Evolutionary conservation across 495 filamentous ascomycete species (phyloP).

Genomic region (Darksidea phi): DNA sequence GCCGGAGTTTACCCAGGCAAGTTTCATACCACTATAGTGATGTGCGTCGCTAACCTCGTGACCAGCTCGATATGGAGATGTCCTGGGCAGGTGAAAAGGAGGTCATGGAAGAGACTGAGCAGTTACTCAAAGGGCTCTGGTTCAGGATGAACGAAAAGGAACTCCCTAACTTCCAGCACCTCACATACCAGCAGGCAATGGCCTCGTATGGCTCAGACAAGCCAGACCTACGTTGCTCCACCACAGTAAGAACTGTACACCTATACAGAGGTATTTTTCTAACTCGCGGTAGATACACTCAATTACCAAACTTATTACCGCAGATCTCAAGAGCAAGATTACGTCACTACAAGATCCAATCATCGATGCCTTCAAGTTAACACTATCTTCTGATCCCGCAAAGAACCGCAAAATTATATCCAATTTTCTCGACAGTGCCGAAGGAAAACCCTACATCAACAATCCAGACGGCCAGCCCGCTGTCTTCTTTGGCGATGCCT

Average conservation of each 20-base stretch:
- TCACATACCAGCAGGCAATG: constrained; percentile 81
- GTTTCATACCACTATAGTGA: neutral
- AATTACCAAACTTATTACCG: constrained; percentile 61
- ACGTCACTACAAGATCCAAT: constrained; percentile 59
- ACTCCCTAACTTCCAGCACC: constrained; percentile 50
- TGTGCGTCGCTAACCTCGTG: neutral
- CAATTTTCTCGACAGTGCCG: constrained; percentile 66
- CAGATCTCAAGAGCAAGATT: constrained; percentile 71
- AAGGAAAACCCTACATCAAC: constrained; percentile 57
- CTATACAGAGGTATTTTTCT: constrained; percentile 18
- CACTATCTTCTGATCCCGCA: constrained; percentile 47
- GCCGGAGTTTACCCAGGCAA: constrained; percentile 93
- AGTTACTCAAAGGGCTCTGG: constrained; percentile 62
- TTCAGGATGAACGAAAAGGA: neutral
- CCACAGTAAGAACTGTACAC: constrained; percentile 46
- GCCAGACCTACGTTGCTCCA: constrained; percentile 72
- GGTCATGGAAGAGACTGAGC: constrained; percentile 70
- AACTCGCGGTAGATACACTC: constrained; percentile 54
- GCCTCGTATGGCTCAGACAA: constrained; percentile 81
- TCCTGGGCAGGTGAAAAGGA: constrained; percentile 71
- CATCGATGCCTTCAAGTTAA: constrained; percentile 70
- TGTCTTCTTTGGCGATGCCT: constrained; percentile 69
- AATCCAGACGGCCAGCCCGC: constrained; percentile 72
- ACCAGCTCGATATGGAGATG: constrained; percentile 87
- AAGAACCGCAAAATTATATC: constrained; percentile 60